A percentile compares a stretch with the other conserved stretches of the same genome.
Evolutionary conservation across 768 basidiomycete species (phyloP).

Genomic region (Rhizopogon vulgaris): DNA sequence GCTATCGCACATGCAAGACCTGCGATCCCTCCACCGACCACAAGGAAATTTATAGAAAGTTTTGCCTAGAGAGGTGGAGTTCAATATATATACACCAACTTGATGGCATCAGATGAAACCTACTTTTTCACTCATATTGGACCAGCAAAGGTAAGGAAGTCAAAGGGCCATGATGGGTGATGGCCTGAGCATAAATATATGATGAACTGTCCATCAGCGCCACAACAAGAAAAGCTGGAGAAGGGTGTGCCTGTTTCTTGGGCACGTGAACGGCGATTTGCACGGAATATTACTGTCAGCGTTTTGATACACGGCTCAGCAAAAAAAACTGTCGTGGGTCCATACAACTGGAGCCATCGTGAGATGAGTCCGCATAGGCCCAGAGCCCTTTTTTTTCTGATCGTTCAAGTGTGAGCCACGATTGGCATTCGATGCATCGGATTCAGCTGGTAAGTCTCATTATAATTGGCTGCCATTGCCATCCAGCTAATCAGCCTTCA

Average conservation of each 20-base stretch:
- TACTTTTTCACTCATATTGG: background rate
- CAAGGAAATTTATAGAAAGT: constrained; percentile 31
- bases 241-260: background rate
- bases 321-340: background rate
- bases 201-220: background rate
- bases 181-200: background rate
- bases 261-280: constrained; percentile 2
- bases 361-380: background rate
- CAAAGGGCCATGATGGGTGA: background rate
- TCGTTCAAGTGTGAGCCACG: background rate
- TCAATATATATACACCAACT: background rate
- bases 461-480: too few relatives aligned
- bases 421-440: background rate
- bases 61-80: constrained; percentile 2
- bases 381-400: too few relatives aligned
- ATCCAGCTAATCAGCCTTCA: too few relatives aligned
- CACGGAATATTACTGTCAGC: background rate
- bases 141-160: background rate
- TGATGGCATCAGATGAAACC: background rate
- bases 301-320: background rate
- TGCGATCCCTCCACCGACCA: constrained; percentile 48
- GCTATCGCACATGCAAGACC: constrained; percentile 53
- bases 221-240: background rate
- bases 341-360: background rate
- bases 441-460: background rate